phyloP scores from a whole-genome alignment of 495 filamentous ascomycete species.

The Penicillium egyptiacum region DNA sequence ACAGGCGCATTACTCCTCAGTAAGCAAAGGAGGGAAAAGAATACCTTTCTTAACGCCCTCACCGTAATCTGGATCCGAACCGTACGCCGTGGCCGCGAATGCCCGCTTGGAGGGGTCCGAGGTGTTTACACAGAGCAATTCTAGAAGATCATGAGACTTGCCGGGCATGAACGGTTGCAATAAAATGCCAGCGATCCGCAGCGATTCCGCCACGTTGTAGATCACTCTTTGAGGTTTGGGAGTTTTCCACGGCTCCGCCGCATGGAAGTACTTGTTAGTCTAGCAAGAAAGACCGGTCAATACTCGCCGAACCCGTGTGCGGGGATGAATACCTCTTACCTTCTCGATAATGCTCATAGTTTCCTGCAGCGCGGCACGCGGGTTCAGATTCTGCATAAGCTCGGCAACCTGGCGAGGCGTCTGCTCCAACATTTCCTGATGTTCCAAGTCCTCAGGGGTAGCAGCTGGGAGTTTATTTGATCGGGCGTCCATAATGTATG shows the following conservation, averaged over 20 bases:
- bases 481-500: slow-evolving; percentile 49
- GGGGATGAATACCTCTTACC: slow-evolving; percentile 35
- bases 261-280: slow-evolving; percentile 71
- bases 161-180: slow-evolving; percentile 88
- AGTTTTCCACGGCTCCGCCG: slow-evolving; percentile 57
- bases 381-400: slow-evolving; percentile 65
- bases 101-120: slow-evolving; percentile 48
- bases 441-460: slow-evolving; percentile 30
- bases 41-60: slow-evolving; percentile 47
- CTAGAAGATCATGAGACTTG: slow-evolving; percentile 72
- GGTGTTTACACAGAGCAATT: slow-evolving; percentile 69
- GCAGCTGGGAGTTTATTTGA: slow-evolving; percentile 32
- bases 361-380: slow-evolving; percentile 60
- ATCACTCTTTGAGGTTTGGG: slow-evolving; percentile 54
- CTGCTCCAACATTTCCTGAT: slow-evolving; percentile 35
- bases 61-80: slow-evolving; percentile 70
- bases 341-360: slow-evolving; percentile 64
- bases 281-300: slow-evolving; percentile 31
- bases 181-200: slow-evolving; percentile 79
- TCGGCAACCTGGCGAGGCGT: slow-evolving; percentile 43
- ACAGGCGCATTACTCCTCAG: slow-evolving; percentile 40
- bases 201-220: slow-evolving; percentile 70
- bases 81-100: slow-evolving; percentile 54
- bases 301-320: slow-evolving; percentile 13
- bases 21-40: slow-evolving; percentile 57